These are phyloP conservation scores for Cystobasidium pallidum DNA, from an alignment of 1,284 basidiomycete species.

Conservation along the genomic window DNA sequence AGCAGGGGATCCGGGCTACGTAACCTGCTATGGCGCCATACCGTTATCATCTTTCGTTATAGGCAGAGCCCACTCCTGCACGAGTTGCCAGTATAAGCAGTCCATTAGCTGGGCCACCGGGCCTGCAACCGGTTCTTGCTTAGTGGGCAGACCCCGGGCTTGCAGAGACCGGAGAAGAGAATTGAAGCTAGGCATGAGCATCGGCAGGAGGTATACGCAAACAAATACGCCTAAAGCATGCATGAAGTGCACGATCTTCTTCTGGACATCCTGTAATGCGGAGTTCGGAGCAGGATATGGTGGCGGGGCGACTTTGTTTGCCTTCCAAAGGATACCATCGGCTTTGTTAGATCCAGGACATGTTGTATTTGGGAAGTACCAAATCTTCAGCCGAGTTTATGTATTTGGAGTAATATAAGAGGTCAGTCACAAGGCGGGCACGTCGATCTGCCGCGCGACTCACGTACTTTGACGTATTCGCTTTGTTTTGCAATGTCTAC, in stretches of 20 bases:
- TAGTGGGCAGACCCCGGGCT: conserved; percentile 18
- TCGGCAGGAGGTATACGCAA: conserved; percentile 18
- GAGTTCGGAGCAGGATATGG: conserved; percentile 4
- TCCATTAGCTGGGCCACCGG: conserved; percentile 38
- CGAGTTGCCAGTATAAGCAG: conserved; percentile 39
- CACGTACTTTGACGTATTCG: conserved; percentile 38
- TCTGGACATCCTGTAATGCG: conserved; percentile 12
- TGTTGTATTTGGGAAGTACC: conserved; percentile 37
- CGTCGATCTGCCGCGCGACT: not conserved
- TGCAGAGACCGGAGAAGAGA: conserved; percentile 17
- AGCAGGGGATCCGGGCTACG: no score
- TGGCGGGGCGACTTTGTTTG: conserved; percentile 13
- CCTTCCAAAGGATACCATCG: conserved; percentile 34
- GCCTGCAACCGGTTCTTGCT: conserved; percentile 23
- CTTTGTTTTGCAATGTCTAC: conserved; percentile 26
- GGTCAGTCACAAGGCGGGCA: not conserved
- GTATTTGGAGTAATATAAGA: no score
- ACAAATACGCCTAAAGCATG: conserved; percentile 34
- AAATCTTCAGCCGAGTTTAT: conserved; percentile 13
- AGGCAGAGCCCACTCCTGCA: conserved; percentile 33
- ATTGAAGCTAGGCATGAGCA: conserved; percentile 37
- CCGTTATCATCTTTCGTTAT: conserved; percentile 27
- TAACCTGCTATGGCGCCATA: not conserved
- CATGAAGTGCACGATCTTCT: conserved; percentile 24
- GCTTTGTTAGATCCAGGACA: not conserved